phyloP scores from a whole-genome alignment of 805 yeast species.

The Sugiyamaella boreocaroliniensis region DNA sequence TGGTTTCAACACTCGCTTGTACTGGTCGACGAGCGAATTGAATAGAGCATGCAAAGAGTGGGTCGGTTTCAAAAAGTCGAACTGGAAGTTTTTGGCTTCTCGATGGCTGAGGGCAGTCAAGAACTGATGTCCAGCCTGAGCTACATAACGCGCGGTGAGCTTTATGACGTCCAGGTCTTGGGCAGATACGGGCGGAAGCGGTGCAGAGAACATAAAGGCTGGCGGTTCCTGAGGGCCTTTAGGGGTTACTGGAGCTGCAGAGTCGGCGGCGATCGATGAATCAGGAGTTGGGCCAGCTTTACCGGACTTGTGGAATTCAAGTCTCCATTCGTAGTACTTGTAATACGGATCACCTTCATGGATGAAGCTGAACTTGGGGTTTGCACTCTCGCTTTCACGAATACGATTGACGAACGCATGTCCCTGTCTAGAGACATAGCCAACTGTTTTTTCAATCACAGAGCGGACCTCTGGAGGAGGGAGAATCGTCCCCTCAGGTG shows the following conservation, averaged over 20 bases:
- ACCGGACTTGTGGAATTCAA: constrained; percentile 33
- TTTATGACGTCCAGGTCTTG: constrained; percentile 65
- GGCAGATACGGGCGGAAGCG: constrained; percentile 42
- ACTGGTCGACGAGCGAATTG: constrained; percentile 48
- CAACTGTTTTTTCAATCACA: constrained; percentile 64
- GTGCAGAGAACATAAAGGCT: constrained; percentile 27
- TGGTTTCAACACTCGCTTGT: constrained; percentile 35
- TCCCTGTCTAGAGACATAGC: constrained; percentile 65
- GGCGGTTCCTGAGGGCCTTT: constrained; percentile 24
- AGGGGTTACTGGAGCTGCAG: constrained; percentile 2
- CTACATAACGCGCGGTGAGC: constrained; percentile 62
- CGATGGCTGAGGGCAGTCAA: constrained; percentile 34
- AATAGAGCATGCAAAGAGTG: constrained; percentile 60
- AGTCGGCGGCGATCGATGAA: constrained; percentile 4
- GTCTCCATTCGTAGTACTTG: constrained; percentile 47
- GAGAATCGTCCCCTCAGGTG: constrained; percentile 38
- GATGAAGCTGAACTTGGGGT: constrained; percentile 60
- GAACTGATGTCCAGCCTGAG: constrained; percentile 49
- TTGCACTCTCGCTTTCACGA: constrained; percentile 38
- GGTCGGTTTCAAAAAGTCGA: constrained; percentile 53
- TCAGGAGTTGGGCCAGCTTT: constrained; percentile 8
- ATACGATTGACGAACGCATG: constrained; percentile 55
- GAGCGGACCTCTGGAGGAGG: constrained; percentile 48
- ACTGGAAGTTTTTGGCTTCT: constrained; percentile 41
- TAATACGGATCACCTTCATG: constrained; percentile 47